phyloP scores from a whole-genome alignment of 805 yeast species.

The Candida ascalaphidarum region DNA sequence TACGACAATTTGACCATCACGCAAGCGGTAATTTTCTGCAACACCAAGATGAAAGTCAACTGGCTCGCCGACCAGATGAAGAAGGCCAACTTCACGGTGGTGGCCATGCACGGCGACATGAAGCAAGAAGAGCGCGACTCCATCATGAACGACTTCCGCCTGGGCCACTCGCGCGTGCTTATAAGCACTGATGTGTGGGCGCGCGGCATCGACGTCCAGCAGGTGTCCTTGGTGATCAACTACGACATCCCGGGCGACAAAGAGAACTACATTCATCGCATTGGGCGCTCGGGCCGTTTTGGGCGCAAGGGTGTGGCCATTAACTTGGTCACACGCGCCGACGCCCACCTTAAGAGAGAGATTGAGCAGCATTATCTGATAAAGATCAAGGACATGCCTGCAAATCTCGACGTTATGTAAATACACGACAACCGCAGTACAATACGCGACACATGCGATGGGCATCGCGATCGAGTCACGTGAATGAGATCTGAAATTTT shows the following conservation, averaged over 20 bases:
- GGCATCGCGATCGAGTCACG: too few relatives aligned
- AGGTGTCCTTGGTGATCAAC: conserved; percentile 90
- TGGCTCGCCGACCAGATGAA: conserved; percentile 76
- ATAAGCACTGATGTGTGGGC: conserved; percentile 98
- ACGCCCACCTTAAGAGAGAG: conserved; percentile 65
- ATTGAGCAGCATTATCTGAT: conserved; percentile 67
- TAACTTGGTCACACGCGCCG: conserved; percentile 81
- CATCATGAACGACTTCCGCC: conserved; percentile 92
- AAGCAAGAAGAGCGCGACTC: conserved; percentile 90
- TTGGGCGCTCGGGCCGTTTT: conserved; percentile 97
- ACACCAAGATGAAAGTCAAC: conserved; percentile 92
- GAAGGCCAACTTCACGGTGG: conserved; percentile 80
- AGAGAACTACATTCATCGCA: conserved; percentile 95
- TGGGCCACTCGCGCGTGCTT: conserved; percentile 86
- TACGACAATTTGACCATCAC: conserved; percentile 94
- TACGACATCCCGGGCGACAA: conserved; percentile 89
- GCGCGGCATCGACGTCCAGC: conserved; percentile 98
- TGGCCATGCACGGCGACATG: conserved; percentile 96
- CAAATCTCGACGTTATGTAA: conserved; percentile 59
- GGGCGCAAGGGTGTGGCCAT: conserved; percentile 98
- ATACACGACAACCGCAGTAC: too few relatives aligned
- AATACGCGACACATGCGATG: too few relatives aligned
- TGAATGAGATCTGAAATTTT: too few relatives aligned
- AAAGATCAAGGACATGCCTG: conserved; percentile 73
- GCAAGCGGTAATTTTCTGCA: conserved; percentile 97